Conservation (phyloP, 495 filamentous ascomycete species). For the Xylaria cubensis region DNA sequence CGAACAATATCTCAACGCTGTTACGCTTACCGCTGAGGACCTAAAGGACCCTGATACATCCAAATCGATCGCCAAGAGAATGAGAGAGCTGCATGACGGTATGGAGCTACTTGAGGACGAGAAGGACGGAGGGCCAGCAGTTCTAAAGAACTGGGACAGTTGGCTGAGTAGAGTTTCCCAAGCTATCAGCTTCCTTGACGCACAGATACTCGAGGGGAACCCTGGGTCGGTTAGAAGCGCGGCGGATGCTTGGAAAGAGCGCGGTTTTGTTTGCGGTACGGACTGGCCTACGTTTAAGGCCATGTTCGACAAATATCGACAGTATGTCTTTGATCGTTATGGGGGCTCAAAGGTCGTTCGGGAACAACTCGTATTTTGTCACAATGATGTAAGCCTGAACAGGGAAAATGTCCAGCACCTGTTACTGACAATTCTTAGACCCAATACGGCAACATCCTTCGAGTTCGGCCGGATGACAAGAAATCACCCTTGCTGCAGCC, state of each 20-base stretch:
- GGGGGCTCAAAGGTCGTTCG: conserved; percentile 70
- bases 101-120: conserved; percentile 84
- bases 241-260: conserved; percentile 65
- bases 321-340: conserved; percentile 74
- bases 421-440: conserved; percentile 61
- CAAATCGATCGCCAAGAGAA: conserved; percentile 95
- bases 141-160: conserved; percentile 94
- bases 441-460: conserved; percentile 97
- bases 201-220: conserved; percentile 55
- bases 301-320: conserved; percentile 78
- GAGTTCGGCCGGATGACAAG: conserved; percentile 80
- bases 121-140: conserved; percentile 75
- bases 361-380: conserved; percentile 85
- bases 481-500: conserved; percentile 86
- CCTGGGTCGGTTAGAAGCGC: conserved; percentile 33
- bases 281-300: conserved; percentile 80
- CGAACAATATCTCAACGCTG: conserved; percentile 88
- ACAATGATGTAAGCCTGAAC: conserved; percentile 82
- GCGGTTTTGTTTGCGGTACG: conserved; percentile 82
- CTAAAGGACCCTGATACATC: conserved; percentile 82
- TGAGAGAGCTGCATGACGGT: conserved; percentile 94
- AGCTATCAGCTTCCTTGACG: conserved; percentile 78
- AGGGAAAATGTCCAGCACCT: background rate
- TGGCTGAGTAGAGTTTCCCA: conserved; percentile 85
- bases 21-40: conserved; percentile 76